Percentiles rank a stretch among this genome's conserved stretches.
These are phyloP conservation scores for Schizophyllum commune DNA, from an alignment of 1,284 basidiomycete genomes.

Conservation along the genomic window DNA sequence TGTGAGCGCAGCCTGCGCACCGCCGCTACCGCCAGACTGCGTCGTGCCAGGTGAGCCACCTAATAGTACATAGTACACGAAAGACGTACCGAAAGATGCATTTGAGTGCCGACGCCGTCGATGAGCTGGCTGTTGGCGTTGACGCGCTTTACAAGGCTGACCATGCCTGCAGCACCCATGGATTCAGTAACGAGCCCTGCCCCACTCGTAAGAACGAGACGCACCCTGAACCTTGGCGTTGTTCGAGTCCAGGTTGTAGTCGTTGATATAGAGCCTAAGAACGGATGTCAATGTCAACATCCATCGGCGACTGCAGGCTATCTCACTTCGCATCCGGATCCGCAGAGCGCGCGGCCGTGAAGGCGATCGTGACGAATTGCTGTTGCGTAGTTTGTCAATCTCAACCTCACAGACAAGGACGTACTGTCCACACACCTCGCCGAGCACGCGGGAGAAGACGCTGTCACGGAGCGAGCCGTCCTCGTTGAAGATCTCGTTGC, in stretches of 20 bases:
- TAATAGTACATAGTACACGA: background rate
- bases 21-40: constrained; percentile 31
- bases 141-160: constrained; percentile 28
- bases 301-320: background rate
- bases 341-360: constrained; percentile 28
- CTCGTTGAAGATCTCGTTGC: constrained; percentile 15
- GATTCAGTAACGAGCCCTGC: constrained; percentile 1
- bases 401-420: too few species aligned
- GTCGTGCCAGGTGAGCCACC: constrained; percentile 7
- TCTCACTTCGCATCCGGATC: constrained; percentile 28
- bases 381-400: background rate
- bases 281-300: background rate
- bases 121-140: constrained; percentile 25
- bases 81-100: constrained; percentile 25
- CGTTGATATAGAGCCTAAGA: constrained; percentile 33
- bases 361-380: constrained; percentile 33
- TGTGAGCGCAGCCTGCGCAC: constrained; percentile 27
- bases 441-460: constrained; percentile 16
- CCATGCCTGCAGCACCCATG: constrained; percentile 10
- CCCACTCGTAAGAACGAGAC: too few species aligned
- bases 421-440: too few species aligned
- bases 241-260: constrained; percentile 33
- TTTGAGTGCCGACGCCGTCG: constrained; percentile 35
- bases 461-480: constrained; percentile 13
- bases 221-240: constrained; percentile 26